phyloP scores from a whole-genome alignment of 805 yeast species.

The Lipomyces yamanashiensis region DNA sequence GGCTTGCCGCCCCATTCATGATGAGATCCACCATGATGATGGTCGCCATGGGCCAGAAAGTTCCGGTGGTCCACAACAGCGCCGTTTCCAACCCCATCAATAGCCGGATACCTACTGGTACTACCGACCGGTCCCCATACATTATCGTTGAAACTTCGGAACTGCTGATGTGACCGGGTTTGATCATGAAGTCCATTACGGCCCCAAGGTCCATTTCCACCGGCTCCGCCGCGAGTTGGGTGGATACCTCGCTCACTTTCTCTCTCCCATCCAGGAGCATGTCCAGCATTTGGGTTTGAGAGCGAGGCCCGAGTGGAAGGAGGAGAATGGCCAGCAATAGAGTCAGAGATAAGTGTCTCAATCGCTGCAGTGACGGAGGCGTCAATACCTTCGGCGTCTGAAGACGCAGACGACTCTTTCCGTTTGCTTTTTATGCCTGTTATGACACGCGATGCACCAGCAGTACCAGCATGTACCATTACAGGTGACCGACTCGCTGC shows the following conservation, averaged over 20 bases:
- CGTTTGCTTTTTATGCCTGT: slow-evolving; percentile 8
- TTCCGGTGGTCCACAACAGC: slow-evolving; percentile 19
- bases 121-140: slow-evolving; percentile 38
- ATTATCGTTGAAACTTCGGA: slow-evolving; percentile 24
- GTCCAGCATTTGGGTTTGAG: slow-evolving; percentile 8
- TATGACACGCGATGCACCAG: background rate
- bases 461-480: background rate
- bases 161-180: slow-evolving; percentile 9
- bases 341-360: slow-evolving; percentile 30
- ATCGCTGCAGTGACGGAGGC: slow-evolving; percentile 35
- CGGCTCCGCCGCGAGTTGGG: slow-evolving; percentile 3
- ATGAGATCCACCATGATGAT: background rate
- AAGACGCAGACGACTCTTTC: slow-evolving; percentile 27
- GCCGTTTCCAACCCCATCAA: slow-evolving; percentile 27
- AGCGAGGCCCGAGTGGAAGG: slow-evolving; percentile 24
- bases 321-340: slow-evolving; percentile 30
- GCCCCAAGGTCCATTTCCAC: slow-evolving; percentile 16
- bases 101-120: slow-evolving; percentile 26
- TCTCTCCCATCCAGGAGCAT: slow-evolving; percentile 27
- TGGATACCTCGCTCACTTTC: slow-evolving; percentile 4
- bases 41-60: slow-evolving; percentile 11
- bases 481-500: slow-evolving; percentile 5
- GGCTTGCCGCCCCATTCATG: slow-evolving; percentile 4
- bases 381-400: slow-evolving; percentile 26
- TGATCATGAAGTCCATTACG: slow-evolving; percentile 17